Percentiles rank a stretch among this genome's conserved stretches.
Conservation (phyloP, 2,329 filamentous ascomycete genomes). For the Pseudopyricularia cyperi region DNA sequence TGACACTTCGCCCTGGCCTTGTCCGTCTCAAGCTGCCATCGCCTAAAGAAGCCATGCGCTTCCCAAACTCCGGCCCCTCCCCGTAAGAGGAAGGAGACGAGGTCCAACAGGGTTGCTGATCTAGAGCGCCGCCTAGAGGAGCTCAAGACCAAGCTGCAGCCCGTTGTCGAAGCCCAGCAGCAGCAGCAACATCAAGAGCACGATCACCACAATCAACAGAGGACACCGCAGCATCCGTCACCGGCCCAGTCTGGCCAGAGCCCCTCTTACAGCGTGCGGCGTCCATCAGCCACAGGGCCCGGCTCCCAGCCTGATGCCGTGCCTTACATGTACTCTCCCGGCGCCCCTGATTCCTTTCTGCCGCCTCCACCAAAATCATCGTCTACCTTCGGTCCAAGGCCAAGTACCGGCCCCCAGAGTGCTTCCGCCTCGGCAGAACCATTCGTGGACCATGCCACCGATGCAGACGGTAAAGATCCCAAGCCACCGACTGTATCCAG, state of each 20-base stretch:
- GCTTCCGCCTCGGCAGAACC: background rate
- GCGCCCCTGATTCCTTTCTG: background rate
- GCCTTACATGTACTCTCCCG: background rate
- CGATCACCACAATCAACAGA: background rate
- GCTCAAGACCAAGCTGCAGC: constrained; percentile 30
- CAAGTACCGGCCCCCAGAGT: background rate
- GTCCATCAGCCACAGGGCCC: constrained; percentile 5
- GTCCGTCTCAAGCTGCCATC: constrained; percentile 25
- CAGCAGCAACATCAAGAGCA: constrained; percentile 5
- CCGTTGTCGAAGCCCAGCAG: constrained; percentile 5
- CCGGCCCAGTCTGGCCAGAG: constrained; percentile 4
- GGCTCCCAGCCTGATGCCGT: background rate
- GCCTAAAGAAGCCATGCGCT: constrained; percentile 32
- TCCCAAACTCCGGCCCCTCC: constrained; percentile 33
- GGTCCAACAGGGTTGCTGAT: constrained; percentile 34
- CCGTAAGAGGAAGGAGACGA: constrained; percentile 30
- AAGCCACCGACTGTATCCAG: constrained; percentile 1
- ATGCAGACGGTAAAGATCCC: background rate
- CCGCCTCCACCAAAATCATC: background rate
- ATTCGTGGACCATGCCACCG: background rate
- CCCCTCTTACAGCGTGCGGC: background rate
- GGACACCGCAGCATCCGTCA: background rate
- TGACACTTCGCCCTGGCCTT: background rate
- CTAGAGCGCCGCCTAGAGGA: constrained; percentile 36
- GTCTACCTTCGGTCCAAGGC: background rate